Conservation (phyloP, 2,329 filamentous ascomycete genomes). For the Paraconiothyrium sp. region DNA sequence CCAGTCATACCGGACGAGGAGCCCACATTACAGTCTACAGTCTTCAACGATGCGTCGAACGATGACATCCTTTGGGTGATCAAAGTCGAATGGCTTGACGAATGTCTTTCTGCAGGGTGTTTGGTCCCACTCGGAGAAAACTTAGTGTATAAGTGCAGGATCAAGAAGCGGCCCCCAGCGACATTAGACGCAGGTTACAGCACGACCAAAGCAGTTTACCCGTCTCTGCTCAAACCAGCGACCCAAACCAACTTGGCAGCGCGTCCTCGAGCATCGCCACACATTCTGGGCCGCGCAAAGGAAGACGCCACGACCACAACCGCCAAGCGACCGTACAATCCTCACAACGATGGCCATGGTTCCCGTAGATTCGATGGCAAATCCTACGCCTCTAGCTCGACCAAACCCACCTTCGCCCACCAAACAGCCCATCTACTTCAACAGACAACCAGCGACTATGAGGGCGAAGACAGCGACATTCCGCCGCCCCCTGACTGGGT, state of each 20-base stretch:
- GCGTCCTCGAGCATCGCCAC: slow-evolving; percentile 29
- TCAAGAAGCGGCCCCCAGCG: slow-evolving; percentile 48
- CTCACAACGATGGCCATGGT: slow-evolving; percentile 28
- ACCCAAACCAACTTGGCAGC: slow-evolving; percentile 33
- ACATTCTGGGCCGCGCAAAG: slow-evolving; percentile 65
- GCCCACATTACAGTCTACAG: background rate
- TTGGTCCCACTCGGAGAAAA: slow-evolving; percentile 60
- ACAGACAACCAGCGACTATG: slow-evolving; percentile 81
- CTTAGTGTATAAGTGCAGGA: slow-evolving; percentile 61
- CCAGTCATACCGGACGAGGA: slow-evolving; percentile 18
- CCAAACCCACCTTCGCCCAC: slow-evolving; percentile 23
- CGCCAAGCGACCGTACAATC: slow-evolving; percentile 25
- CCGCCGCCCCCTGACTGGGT: slow-evolving; percentile 78
- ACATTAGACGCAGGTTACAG: slow-evolving; percentile 25
- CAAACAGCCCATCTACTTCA: slow-evolving; percentile 61
- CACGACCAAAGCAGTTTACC: slow-evolving; percentile 30
- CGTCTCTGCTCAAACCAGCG: slow-evolving; percentile 18
- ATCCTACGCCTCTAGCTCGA: slow-evolving; percentile 37
- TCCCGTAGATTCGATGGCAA: slow-evolving; percentile 46
- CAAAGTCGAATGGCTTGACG: slow-evolving; percentile 63
- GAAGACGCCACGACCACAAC: slow-evolving; percentile 51
- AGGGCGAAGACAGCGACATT: slow-evolving; percentile 62
- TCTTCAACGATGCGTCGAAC: slow-evolving; percentile 27
- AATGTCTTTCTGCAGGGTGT: slow-evolving; percentile 55
- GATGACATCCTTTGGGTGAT: slow-evolving; percentile 59